Conservation (phyloP, 257 asterid genomes). For the Solanum chmielewskii region DNA sequence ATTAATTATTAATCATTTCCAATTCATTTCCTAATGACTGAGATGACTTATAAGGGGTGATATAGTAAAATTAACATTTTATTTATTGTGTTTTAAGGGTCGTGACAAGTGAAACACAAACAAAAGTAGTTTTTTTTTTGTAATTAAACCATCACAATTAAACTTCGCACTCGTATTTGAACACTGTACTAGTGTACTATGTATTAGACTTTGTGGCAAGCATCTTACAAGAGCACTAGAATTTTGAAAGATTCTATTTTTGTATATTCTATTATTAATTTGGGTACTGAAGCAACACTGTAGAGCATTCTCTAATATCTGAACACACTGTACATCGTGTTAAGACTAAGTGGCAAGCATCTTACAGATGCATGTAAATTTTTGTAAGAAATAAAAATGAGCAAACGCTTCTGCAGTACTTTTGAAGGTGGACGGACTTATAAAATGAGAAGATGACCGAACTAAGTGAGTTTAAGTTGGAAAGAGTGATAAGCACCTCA, state of each 20-base stretch:
- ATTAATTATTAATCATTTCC: not conserved
- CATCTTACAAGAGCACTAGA: not conserved
- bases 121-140: not conserved
- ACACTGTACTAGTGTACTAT: not conserved
- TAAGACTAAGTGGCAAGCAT: not conserved
- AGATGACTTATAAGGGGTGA: not conserved
- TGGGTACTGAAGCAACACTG: not conserved
- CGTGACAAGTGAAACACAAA: not conserved
- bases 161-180: not conserved
- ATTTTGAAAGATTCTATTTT: not conserved
- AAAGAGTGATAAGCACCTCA: slow-evolving; percentile 40
- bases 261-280: not conserved
- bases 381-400: not conserved
- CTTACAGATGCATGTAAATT: not conserved
- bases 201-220: not conserved
- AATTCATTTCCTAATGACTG: not conserved
- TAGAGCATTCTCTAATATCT: not conserved
- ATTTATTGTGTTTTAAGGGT: not conserved
- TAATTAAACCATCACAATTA: not conserved
- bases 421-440: not conserved
- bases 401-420: not conserved
- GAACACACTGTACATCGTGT: not conserved
- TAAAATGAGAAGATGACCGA: not conserved
- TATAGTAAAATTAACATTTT: not conserved
- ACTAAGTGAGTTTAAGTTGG: not conserved